Evolutionary conservation across 2,329 filamentous ascomycete species (phyloP).

Genomic region (Clarireedia sp.): DNA sequence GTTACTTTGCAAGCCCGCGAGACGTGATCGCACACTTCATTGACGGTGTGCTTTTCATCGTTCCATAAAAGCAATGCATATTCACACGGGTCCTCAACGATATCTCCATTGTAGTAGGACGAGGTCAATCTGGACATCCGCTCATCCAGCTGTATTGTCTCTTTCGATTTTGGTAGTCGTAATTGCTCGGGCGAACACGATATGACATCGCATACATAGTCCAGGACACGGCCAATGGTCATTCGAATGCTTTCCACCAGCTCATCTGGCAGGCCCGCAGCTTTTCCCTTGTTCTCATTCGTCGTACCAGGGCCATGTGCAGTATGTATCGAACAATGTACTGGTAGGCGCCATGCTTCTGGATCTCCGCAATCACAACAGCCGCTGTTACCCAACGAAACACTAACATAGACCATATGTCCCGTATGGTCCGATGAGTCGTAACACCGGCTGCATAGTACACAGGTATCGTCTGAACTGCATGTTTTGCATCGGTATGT

Average conservation of each 20-base stretch:
- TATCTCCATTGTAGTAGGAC: slow-evolving; percentile 64
- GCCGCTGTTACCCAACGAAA: slow-evolving; percentile 85
- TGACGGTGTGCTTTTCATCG: slow-evolving; percentile 94
- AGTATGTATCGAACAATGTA: slow-evolving; percentile 92
- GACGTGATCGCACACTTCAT: slow-evolving; percentile 84
- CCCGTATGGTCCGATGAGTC: slow-evolving; percentile 90
- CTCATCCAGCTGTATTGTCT: slow-evolving; percentile 77
- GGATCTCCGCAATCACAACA: slow-evolving; percentile 97
- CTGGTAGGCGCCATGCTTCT: slow-evolving; percentile 83
- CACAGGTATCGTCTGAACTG: slow-evolving; percentile 89
- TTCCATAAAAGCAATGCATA: slow-evolving; percentile 92
- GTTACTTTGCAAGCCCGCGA: slow-evolving; percentile 77
- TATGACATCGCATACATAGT: slow-evolving; percentile 96
- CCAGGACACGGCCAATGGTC: slow-evolving; percentile 77
- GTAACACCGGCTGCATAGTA: slow-evolving; percentile 88
- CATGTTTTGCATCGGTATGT: slow-evolving; percentile 94
- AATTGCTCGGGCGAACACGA: slow-evolving; percentile 97
- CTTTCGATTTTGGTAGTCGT: slow-evolving; percentile 72
- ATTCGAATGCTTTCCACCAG: slow-evolving; percentile 70
- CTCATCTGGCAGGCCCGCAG: slow-evolving; percentile 60
- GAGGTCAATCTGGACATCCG: slow-evolving; percentile 66
- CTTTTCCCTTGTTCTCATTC: slow-evolving; percentile 51
- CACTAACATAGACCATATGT: slow-evolving; percentile 81
- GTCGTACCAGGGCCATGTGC: slow-evolving; percentile 42
- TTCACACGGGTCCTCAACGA: slow-evolving; percentile 57